Evolutionary conservation across 495 filamentous ascomycete species (phyloP), one percentile per base, ranked within the genome.

Genomic region (Penicillium salamii): DNA sequence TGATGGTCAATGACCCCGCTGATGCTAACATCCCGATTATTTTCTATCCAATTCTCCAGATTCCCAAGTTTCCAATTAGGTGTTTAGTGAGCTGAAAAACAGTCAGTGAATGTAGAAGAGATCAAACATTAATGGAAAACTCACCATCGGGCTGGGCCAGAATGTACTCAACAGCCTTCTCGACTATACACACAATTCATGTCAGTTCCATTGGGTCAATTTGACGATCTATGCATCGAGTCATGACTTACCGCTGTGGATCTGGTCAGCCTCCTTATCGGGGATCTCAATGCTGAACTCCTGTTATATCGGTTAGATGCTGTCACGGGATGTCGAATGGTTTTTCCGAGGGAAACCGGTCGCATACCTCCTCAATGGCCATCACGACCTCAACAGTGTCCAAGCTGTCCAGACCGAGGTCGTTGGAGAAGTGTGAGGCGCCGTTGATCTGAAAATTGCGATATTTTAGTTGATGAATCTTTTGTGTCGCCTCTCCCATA

Each of bases 221-320:
- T 11, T 4, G 15, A 20, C 31, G 38, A 28, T 15, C 13, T 21
- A 8, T 14, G 28, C 15, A 33, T 9, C 39, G 24, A 21, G 15
- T 5, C 28, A 44, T 15, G n/a, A 79, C 92, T 57, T 91, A 96
- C 92, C 85, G 67, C 90, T 96, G 80, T 92, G 89, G 69, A 98
- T 96, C 55, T 82, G 79, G 76, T 98, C 93, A 55, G 93, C 95
- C 64, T 97, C 92, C 80, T 97, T 97, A 74, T 98, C 93, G 55
- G 93, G 95, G 70, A 98, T 98, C 82, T 98, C 93, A 75, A 98
- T 93, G 83, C 91, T 97, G 76, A 98, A 98, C 72, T 98, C 93
- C 92, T 97, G 65, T 70, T 58, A 40, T 32, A 49, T 32, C 54
- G 34, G 33, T 72, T 42, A 70, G 60, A 49, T 19, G 53, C 43